Conservation (phyloP, 805 yeast genomes). For the Monosporozyma aquatica region DNA sequence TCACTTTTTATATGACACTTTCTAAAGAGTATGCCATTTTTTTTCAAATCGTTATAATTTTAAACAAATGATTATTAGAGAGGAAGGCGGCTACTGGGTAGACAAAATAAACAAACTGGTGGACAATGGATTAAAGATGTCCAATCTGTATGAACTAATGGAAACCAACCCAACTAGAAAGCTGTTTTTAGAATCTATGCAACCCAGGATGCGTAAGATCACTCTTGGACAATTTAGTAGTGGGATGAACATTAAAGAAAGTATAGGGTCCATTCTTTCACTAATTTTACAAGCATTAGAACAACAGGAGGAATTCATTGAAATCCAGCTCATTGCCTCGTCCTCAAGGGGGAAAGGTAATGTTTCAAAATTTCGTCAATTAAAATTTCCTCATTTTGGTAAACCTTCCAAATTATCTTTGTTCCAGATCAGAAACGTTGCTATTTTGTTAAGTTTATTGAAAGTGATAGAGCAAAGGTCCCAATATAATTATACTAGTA, state of each 20-base stretch:
- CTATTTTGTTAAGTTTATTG: conserved; percentile 15
- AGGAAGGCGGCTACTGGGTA: not conserved
- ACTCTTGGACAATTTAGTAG: conserved; percentile 4
- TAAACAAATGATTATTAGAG: not conserved
- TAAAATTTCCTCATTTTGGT: conserved; percentile 11
- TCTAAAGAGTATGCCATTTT: not conserved
- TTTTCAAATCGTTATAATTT: not conserved
- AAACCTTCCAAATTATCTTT: not conserved
- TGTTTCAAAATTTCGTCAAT: not conserved
- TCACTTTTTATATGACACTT: not conserved
- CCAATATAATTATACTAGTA: conserved; percentile 9
- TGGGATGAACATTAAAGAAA: not conserved
- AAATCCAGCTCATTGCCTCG: not conserved
- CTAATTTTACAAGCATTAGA: conserved; percentile 16
- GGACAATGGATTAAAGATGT: not conserved
- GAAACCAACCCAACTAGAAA: conserved; percentile 5
- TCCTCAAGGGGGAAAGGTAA: too few species aligned
- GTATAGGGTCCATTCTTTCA: conserved; percentile 13
- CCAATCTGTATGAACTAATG: conserved; percentile 8
- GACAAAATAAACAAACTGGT: not conserved
- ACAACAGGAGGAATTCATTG: conserved; percentile 15
- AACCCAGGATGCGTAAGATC: conserved; percentile 13
- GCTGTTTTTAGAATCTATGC: conserved; percentile 10
- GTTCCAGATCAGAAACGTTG: conserved; percentile 6
- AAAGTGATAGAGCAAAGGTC: conserved; percentile 9